Evolutionary conservation across 2,329 filamentous ascomycete genomes (phyloP), one percentile per base, ranked within the genome.

Genomic region (Pseudopithomyces maydicus): DNA sequence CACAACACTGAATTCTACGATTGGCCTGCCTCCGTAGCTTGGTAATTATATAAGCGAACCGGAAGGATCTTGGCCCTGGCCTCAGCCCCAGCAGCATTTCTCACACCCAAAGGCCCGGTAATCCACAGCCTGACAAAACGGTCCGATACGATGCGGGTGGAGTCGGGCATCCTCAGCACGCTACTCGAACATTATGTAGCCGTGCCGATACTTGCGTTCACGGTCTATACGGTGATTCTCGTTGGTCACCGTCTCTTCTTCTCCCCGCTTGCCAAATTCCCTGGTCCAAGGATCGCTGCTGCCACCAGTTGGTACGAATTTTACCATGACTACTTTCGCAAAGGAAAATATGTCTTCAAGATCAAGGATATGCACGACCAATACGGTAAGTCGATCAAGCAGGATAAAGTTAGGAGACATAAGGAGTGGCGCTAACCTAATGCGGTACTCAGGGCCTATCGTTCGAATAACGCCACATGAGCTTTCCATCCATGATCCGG

Each of bases 311-410:
- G 59, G 58, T 70, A 69, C 45, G 69, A 72, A 46, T 64, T 69
- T 35, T 70, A 68, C 52, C 64, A 57, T 38, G 64, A 72, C 33
- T 53, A 62, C 11, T 45, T 64, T n/a, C 45, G 59, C 22, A 54
- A 62, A 11, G 72, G 71, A 8, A 60, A 60, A 38, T 75, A 69
- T 51, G 53, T 67, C 3, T 68, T 59, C 36, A 56, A 70, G 36
- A 66, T 74, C 43, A 61, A 70, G 51, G 45, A 64, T 22, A 62
- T 75, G 63, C 73, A 75, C 45, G 26, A 66, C 26, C 50, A 61
- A 55, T 74, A 73, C 54, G 68, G 67, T 68, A 56, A 32, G 57
- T 44, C 15, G 29, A 51, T 32, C 32, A 22, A 17, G 20, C 23
- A 29, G 32, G 3, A 23, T 5, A 3, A 19, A 2, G 23, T 23